These are phyloP conservation scores for Fomitopsis betulina DNA, from an alignment of 1,284 basidiomycete genomes.

Conservation along the genomic window DNA sequence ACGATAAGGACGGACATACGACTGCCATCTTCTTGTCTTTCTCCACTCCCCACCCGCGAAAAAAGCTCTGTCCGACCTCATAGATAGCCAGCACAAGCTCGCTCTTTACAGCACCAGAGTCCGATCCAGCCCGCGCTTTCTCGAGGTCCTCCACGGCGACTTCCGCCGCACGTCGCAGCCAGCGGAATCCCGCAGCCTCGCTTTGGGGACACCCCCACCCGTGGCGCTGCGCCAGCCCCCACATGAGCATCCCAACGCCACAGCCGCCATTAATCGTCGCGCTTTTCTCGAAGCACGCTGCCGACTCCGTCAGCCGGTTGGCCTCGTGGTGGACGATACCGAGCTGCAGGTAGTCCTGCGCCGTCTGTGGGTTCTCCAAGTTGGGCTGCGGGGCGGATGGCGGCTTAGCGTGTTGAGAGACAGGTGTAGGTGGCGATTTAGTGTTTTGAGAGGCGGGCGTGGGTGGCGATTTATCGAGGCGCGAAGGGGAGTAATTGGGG, in stretches of 20 bases:
- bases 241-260: conserved; percentile 90
- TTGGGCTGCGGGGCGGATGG: conserved; percentile 14
- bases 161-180: conserved; percentile 81
- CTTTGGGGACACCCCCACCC: conserved; percentile 85
- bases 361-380: conserved; percentile 24
- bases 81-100: conserved; percentile 88
- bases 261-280: conserved; percentile 78
- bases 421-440: too few species aligned
- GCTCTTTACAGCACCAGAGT: conserved; percentile 38
- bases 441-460: conserved; percentile 7
- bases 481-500: conserved; percentile 6
- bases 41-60: conserved; percentile 84
- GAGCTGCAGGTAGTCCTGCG: conserved; percentile 66
- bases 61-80: conserved; percentile 90
- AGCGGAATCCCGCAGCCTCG: conserved; percentile 75
- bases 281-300: conserved; percentile 75
- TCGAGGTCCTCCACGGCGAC: conserved; percentile 78
- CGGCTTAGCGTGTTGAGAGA: conserved; percentile 11
- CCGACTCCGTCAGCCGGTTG: conserved; percentile 71
- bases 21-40: conserved; percentile 88
- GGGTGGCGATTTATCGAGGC: conserved; percentile 5
- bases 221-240: conserved; percentile 82
- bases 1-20: conserved; percentile 37
- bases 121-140: conserved; percentile 37
- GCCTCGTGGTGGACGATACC: conserved; percentile 83